A percentile compares a stretch with the other conserved stretches of the same genome.
phyloP scores from a whole-genome alignment of 129 eudicot genomes.

The Artemisia argyi region DNA sequence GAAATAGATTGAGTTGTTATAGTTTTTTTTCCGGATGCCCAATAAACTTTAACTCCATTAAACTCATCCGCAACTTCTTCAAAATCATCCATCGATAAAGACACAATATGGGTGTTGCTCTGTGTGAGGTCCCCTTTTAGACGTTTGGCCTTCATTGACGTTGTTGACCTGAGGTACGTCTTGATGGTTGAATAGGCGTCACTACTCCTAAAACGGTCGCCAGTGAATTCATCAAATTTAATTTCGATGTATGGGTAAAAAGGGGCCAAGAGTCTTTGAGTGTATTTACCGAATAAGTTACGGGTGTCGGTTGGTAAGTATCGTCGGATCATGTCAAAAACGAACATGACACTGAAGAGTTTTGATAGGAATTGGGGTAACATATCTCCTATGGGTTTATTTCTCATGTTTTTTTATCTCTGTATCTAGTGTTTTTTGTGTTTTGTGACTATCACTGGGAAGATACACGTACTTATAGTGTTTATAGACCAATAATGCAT shows the following conservation, averaged over 20 bases:
- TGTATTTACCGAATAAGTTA: conserved; percentile 23
- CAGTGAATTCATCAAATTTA: conserved; percentile 43
- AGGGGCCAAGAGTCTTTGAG: conserved; percentile 2
- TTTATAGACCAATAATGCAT: no score
- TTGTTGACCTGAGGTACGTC: conserved; percentile 40
- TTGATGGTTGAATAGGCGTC: conserved; percentile 43
- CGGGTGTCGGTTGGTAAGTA: conserved; percentile 29
- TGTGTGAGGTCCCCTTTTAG: conserved; percentile 33
- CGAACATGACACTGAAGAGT: conserved; percentile 35
- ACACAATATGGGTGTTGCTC: conserved; percentile 19
- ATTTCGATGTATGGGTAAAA: conserved; percentile 45
- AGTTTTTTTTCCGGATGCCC: conserved; percentile 30
- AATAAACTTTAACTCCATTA: conserved; percentile 48
- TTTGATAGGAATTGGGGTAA: conserved; percentile 26
- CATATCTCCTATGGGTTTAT: conserved; percentile 6
- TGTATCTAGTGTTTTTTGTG: no score
- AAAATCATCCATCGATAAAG: conserved; percentile 43
- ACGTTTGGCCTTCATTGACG: conserved; percentile 33
- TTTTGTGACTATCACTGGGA: no score
- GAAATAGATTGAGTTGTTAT: conserved; percentile 16
- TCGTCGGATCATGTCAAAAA: conserved; percentile 32
- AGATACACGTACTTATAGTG: no score
- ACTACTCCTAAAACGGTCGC: conserved; percentile 32
- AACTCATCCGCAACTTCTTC: conserved; percentile 49
- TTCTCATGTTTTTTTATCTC: background rate